Base-by-base conservation (phyloP, 2,329 filamentous ascomycete species). In the Metarhizium humberi region DNA sequence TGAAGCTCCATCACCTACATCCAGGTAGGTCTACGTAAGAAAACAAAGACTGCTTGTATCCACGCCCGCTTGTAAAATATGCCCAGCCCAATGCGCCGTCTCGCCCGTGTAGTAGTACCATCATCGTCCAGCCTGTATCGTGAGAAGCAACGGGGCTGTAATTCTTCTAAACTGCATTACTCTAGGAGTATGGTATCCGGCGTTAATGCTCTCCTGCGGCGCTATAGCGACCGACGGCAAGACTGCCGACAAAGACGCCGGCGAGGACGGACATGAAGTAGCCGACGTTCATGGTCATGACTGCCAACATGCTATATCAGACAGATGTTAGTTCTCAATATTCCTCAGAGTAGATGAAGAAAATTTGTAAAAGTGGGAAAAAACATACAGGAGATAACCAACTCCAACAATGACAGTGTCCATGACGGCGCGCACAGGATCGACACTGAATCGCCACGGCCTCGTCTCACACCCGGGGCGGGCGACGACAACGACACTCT, bases 271-370 rank as follows among this genome's bases (percentile, higher is more conserved):
- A 91, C 54, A 90, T 71, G 68, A 92, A 92, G 68, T 94, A 94
- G 13, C 89, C 90, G 16, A 92, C 80, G 63, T 94, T 94, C 75
- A 90, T 83, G 1, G 88, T 92, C 90, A 94, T 96, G 66, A 95
- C 87, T 14, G 88, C 89, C 73, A 96, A 74, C 91, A 96, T 96
- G 57, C 91, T 96, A 53, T 6, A n/a, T 10, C 11, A 25, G 25
- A 25, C 25, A 25, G 25, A 25, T 25, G 25, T 25, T 25, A 25
- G 25, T 25, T 25, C 1, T 25, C 25, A 25, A 25, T 25, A 4
- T 25, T 25, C 4, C 25, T 25, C 25, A 25, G 25, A 25, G 3
- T 25, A 25, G 25, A 25, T 4, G 25, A 25, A 25, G 25, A 25
- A 25, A 25, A 25, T 25, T 25, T 25, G 25, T 25, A 25, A 25